Evolutionary conservation across 257 asterid genomes (phyloP).

Genomic region (Capsicum chinense): DNA sequence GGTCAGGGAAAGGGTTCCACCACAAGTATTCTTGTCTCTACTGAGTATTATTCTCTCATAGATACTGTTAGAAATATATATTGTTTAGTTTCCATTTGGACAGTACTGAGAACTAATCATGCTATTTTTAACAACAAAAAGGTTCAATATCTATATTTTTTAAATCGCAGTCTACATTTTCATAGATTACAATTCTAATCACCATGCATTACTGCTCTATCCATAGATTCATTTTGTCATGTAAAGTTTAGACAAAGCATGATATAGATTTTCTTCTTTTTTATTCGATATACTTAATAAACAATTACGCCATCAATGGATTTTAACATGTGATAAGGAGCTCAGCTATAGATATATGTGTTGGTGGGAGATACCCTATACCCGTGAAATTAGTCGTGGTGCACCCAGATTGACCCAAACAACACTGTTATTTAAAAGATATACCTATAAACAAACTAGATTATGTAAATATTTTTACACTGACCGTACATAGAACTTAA

Average conservation of each 20-base stretch:
- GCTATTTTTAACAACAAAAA: conserved; percentile 16
- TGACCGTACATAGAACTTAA: not conserved
- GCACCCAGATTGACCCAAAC: not conserved
- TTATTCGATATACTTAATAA: not conserved
- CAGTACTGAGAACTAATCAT: not conserved
- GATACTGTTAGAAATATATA: conserved; percentile 28
- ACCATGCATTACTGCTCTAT: not conserved
- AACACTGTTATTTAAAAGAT: not conserved
- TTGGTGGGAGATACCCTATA: too few species aligned
- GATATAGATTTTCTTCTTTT: not conserved
- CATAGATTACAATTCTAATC: not conserved
- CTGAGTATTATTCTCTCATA: conserved; percentile 24
- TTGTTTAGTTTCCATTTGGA: not conserved
- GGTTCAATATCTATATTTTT: not conserved
- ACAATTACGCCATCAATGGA: not conserved
- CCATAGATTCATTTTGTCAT: not conserved
- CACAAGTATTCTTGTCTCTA: conserved; percentile 43
- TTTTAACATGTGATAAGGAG: not conserved
- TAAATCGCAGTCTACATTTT: not conserved
- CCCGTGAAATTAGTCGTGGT: not conserved
- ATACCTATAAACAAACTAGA: not conserved
- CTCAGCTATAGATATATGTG: not conserved
- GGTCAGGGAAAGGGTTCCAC: too few species aligned
- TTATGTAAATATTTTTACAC: not conserved
- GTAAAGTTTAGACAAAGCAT: not conserved